A percentile compares a stretch with the other conserved stretches of the same genome.
phyloP scores from a whole-genome alignment of 495 filamentous ascomycete genomes.

The Aspergillus hancockii region DNA sequence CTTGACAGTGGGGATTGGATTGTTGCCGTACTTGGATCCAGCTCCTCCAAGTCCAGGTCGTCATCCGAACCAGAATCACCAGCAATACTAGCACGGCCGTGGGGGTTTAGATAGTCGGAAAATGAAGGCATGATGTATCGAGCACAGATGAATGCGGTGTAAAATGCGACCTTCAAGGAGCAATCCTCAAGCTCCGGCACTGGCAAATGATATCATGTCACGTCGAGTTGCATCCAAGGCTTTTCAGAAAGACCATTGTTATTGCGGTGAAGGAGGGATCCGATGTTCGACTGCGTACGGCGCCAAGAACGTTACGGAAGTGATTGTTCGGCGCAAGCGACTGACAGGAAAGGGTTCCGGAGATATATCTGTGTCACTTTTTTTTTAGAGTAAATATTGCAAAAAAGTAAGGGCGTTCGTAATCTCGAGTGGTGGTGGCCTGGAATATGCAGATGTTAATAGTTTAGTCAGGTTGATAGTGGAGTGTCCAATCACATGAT shows the following conservation, averaged over 20 bases:
- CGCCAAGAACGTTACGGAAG: not conserved
- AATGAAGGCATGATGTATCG: conserved; percentile 39
- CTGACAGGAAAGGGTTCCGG: not conserved
- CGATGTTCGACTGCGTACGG: not conserved
- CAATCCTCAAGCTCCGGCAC: conserved; percentile 18
- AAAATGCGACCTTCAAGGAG: conserved; percentile 13
- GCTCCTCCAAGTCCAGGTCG: conserved; percentile 69
- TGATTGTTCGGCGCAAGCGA: not conserved
- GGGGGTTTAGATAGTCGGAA: conserved; percentile 40
- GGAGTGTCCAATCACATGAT: conserved; percentile 23
- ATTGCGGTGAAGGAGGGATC: conserved; percentile 2
- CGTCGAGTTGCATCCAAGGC: conserved; percentile 22
- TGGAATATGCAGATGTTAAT: not conserved
- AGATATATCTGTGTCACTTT: not conserved
- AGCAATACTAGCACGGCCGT: conserved; percentile 31
- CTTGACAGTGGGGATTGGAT: conserved; percentile 42
- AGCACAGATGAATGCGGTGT: conserved; percentile 4
- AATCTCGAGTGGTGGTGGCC: conserved; percentile 17
- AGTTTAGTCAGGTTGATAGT: conserved; percentile 10
- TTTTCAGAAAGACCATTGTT: conserved; percentile 23
- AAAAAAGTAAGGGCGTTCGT: not conserved
- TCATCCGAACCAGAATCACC: conserved; percentile 50
- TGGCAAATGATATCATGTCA: conserved; percentile 27
- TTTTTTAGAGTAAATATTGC: not conserved
- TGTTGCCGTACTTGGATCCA: conserved; percentile 57